These are phyloP conservation scores for Strobilomyces confusus DNA, from an alignment of 768 basidiomycete species.

Conservation along the genomic window DNA sequence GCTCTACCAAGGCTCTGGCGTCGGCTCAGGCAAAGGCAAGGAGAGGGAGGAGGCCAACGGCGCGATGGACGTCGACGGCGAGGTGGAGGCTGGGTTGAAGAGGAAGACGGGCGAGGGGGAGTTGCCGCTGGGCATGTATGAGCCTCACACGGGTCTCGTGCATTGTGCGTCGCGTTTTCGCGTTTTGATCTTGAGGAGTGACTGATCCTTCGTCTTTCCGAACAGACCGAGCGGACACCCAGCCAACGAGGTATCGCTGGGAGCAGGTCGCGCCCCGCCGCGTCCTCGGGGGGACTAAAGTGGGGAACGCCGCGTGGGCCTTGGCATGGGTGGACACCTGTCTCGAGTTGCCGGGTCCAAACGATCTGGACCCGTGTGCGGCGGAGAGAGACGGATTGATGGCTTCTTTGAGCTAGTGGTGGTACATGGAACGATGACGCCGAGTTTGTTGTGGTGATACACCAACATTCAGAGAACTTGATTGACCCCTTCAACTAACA, in stretches of 20 bases:
- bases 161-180: slow-evolving; percentile 51
- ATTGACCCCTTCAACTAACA: too few species aligned
- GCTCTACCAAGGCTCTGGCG: slow-evolving; percentile 33
- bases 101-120: slow-evolving; percentile 27
- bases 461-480: too few species aligned
- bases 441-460: too few species aligned
- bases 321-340: slow-evolving; percentile 70
- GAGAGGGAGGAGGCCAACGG: slow-evolving; percentile 29
- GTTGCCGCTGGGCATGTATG: slow-evolving; percentile 69
- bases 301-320: slow-evolving; percentile 77
- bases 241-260: slow-evolving; percentile 64
- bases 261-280: slow-evolving; percentile 49
- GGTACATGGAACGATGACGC: too few species aligned
- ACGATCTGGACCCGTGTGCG: slow-evolving; percentile 18
- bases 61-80: slow-evolving; percentile 27
- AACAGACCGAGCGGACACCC: slow-evolving; percentile 72
- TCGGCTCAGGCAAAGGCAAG: slow-evolving; percentile 29
- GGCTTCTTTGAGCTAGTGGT: slow-evolving; percentile 10
- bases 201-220: slow-evolving; percentile 5
- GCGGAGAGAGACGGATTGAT: slow-evolving; percentile 21
- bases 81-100: slow-evolving; percentile 26
- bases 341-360: slow-evolving; percentile 32
- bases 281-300: slow-evolving; percentile 67
- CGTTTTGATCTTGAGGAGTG: not conserved
- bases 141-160: slow-evolving; percentile 73